Evolutionary conservation across 1,284 basidiomycete genomes (phyloP).

Genomic region (Neonothopanus nambi): DNA sequence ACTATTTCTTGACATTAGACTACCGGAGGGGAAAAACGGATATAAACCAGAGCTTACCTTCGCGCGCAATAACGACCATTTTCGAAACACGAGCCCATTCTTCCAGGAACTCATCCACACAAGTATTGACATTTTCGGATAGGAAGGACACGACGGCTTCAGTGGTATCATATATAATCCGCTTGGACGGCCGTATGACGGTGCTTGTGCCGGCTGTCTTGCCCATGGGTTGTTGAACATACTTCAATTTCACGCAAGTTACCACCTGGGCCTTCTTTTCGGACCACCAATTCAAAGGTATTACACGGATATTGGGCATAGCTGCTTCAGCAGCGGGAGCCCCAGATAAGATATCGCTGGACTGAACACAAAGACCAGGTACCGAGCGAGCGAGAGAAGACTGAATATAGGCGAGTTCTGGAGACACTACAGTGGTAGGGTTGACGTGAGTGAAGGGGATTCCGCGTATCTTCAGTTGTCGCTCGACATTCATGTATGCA

Average conservation of each 20-base stretch:
- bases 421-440: constrained; percentile 48
- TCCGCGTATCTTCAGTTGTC: constrained; percentile 79
- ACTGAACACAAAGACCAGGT: constrained; percentile 81
- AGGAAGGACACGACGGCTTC: constrained; percentile 86
- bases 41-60: constrained; percentile 49
- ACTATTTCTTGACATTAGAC: constrained; percentile 44
- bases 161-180: constrained; percentile 84
- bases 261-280: constrained; percentile 75
- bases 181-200: constrained; percentile 75
- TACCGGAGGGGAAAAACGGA: constrained; percentile 4
- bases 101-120: constrained; percentile 84
- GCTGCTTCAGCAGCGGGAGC: constrained; percentile 85
- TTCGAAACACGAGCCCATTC: constrained; percentile 92
- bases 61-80: constrained; percentile 88
- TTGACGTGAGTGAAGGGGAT: constrained; percentile 81
- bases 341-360: constrained; percentile 76
- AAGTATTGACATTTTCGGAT: constrained; percentile 82
- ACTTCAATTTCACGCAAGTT: constrained; percentile 85
- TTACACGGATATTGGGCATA: constrained; percentile 87
- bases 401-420: constrained; percentile 56
- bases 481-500: constrained; percentile 86
- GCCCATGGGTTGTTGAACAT: constrained; percentile 81
- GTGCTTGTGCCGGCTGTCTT: constrained; percentile 61
- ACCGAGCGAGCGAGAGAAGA: constrained; percentile 73
- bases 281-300: constrained; percentile 90